Evolutionary conservation across 805 yeast genomes (phyloP).

Genomic region (Wickerhamomyces xylosicus): DNA sequence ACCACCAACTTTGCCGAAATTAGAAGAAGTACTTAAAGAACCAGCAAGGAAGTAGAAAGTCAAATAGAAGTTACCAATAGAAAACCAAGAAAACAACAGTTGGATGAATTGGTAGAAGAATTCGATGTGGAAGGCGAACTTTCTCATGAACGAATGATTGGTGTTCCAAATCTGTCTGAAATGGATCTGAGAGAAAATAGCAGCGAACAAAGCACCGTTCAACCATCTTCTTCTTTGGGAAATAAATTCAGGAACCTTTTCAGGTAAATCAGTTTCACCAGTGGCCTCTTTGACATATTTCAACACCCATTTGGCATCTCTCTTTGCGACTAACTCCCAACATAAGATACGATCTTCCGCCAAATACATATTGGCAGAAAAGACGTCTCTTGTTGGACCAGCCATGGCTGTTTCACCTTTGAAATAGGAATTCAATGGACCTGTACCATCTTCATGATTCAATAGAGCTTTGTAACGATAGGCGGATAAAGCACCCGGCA

Average conservation of each 20-base stretch:
- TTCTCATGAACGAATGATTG: constrained; percentile 73
- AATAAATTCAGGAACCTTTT: constrained; percentile 85
- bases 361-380: constrained; percentile 92
- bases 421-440: constrained; percentile 83
- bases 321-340: constrained; percentile 91
- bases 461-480: constrained; percentile 81
- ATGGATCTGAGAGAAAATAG: constrained; percentile 78
- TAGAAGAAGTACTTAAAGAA: constrained; percentile 44
- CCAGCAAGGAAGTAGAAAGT: constrained; percentile 93
- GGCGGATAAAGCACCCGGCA: constrained; percentile 95
- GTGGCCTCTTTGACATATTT: constrained; percentile 87
- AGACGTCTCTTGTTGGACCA: constrained; percentile 61
- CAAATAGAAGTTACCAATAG: constrained; percentile 83
- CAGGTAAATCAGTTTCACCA: constrained; percentile 97
- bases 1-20: constrained; percentile 63
- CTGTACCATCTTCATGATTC: constrained; percentile 84
- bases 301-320: constrained; percentile 74
- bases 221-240: constrained; percentile 97
- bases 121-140: constrained; percentile 74
- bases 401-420: constrained; percentile 67
- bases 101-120: constrained; percentile 80
- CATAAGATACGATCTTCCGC: constrained; percentile 96
- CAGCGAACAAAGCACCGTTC: constrained; percentile 96
- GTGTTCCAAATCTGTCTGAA: constrained; percentile 85
- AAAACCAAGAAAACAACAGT: constrained; percentile 81